Percentiles rank a stretch among this genome's conserved stretches.
These are phyloP conservation scores for Streptanthus diversifolius DNA, from an alignment of 345 rosid species.

Conservation along the genomic window DNA sequence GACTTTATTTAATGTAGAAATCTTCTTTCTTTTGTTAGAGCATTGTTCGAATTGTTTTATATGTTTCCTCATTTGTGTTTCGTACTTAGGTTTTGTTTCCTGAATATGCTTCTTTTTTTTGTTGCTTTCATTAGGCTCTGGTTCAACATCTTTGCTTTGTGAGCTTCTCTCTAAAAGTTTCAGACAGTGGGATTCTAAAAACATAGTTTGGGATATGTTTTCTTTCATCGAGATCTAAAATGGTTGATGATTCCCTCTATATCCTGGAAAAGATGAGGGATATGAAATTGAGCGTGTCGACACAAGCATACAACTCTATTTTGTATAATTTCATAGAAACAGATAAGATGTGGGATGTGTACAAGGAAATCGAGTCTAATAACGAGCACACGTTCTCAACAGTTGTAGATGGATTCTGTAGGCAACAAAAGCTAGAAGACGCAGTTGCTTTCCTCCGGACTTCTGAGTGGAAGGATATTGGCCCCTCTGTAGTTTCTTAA, in stretches of 20 bases:
- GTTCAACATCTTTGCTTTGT: conserved; percentile 58
- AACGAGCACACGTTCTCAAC: conserved; percentile 59
- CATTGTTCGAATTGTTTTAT: background rate
- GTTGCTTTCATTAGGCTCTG: conserved; percentile 58
- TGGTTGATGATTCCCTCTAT: conserved; percentile 69
- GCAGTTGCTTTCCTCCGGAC: conserved; percentile 51
- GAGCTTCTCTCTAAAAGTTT: conserved; percentile 51
- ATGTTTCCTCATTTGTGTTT: background rate
- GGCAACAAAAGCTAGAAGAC: conserved; percentile 56
- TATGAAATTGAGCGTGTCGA: conserved; percentile 46
- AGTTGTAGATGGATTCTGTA: conserved; percentile 62
- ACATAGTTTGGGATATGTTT: conserved; percentile 65
- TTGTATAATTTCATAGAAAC: conserved; percentile 64
- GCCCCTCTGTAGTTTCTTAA: conserved; percentile 63
- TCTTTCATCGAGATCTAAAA: conserved; percentile 58
- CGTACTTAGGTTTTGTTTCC: background rate
- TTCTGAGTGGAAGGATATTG: conserved; percentile 42
- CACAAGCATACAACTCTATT: conserved; percentile 58
- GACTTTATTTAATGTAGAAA: background rate
- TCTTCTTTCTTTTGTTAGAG: background rate
- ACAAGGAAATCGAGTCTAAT: conserved; percentile 41
- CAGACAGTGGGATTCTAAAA: conserved; percentile 48
- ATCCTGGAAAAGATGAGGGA: conserved; percentile 72
- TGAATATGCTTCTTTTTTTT: background rate
- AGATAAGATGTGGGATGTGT: conserved; percentile 59